Evolutionary conservation across 139 green algal species (phyloP), one percentile per base, ranked within the genome.

Genomic region (Desmodesmus armatus): DNA sequence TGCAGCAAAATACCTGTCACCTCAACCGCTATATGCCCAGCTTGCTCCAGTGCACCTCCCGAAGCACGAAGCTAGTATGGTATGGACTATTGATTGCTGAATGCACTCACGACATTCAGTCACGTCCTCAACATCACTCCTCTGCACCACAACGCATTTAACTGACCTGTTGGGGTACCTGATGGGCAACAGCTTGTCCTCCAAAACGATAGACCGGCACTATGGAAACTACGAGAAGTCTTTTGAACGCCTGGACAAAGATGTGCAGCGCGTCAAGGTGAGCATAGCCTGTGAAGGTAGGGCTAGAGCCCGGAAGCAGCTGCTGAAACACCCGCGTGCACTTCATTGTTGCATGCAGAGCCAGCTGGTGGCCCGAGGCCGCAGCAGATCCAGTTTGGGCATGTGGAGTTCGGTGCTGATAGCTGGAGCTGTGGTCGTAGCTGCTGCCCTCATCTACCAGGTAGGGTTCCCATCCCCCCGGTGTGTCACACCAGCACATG

Each of bases 171-270:
- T 17, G 17, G 51, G 51, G 15, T 62, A 13, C 51, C 13, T 11
- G 27, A 82, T 82, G 76, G 76, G 76, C 37, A 82, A 82, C 55
- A 80, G 73, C 73, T 47, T 19, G 6, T 51, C 35, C 11, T 49
- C 35, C 7, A 74, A 35, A 33, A 51, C 62, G 21, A 33, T 84
- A 44, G 78, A 84, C 49, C 66, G 66, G 4, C 87, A 86, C 41
- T 88, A 88, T 60, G 82, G 80, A 3, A 90, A 78, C 51, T 92
- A 92, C 47, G 88, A 92, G 55, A 85, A 83, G 60, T 67, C 82
- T 2, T 92, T 92, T 76, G 88, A 89, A 29, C 72, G 82, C 2
- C 43, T 92, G 27, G 82, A 88, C n/a, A 82, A 81, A 44, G 86
- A 92, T 47, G 67, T 86, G 29, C 25, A 80, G 25, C 80, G 80